These are phyloP conservation scores for Colletotrichum euphorbiae DNA, from an alignment of 2,329 filamentous ascomycete species.

Conservation along the genomic window DNA sequence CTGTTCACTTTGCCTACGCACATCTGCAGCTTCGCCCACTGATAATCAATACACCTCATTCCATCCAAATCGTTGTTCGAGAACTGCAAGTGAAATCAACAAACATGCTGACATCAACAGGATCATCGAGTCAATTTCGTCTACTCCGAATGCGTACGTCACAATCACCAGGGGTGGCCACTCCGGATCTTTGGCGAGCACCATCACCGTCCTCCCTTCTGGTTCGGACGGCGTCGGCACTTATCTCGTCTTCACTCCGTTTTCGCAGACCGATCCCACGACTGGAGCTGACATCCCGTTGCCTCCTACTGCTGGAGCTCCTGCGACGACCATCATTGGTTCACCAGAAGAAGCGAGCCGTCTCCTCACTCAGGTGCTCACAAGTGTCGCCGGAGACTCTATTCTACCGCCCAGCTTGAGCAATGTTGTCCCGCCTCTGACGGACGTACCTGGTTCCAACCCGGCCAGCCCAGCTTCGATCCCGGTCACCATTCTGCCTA, in stretches of 20 bases:
- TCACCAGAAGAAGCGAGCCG: conserved; percentile 20
- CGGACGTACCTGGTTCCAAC: not conserved
- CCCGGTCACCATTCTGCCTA: conserved; percentile 12
- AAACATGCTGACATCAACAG: conserved; percentile 1
- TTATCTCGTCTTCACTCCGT: conserved; percentile 33
- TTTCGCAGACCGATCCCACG: not conserved
- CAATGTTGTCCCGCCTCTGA: not conserved
- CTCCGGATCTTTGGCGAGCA: conserved; percentile 28
- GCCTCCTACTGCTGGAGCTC: conserved; percentile 12
- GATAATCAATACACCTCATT: no score
- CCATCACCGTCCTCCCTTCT: conserved; percentile 30
- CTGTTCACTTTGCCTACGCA: no score
- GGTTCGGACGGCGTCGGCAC: conserved; percentile 26
- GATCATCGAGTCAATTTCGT: conserved; percentile 16
- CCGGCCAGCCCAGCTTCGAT: conserved; percentile 24
- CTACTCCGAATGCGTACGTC: conserved; percentile 31
- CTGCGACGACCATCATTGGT: conserved; percentile 14
- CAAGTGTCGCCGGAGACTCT: conserved; percentile 7
- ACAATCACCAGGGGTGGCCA: conserved; percentile 32
- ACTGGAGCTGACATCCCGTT: conserved; percentile 10
- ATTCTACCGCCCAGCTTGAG: not conserved
- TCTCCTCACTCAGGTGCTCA: conserved; percentile 13
- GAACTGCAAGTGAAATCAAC: no score
- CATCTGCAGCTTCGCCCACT: no score
- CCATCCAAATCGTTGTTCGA: no score